These are phyloP conservation scores for Centella asiatica DNA, from an alignment of 129 eudicot species.

Conservation along the genomic window DNA sequence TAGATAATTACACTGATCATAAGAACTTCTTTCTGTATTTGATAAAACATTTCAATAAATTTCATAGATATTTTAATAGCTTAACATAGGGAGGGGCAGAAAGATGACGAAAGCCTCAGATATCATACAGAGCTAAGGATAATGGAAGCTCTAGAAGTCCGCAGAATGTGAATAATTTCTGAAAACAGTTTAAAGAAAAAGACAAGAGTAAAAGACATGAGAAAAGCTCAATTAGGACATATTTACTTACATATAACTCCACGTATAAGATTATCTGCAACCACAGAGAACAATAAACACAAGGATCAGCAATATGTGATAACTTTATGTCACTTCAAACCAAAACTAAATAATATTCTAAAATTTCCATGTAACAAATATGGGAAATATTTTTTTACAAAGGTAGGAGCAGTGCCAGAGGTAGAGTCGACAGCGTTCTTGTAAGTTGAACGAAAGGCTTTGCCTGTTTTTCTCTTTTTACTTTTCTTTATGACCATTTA, in stretches of 20 bases:
- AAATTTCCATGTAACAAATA: neutral
- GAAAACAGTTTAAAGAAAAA: neutral
- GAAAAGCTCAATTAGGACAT: neutral
- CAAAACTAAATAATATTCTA: neutral
- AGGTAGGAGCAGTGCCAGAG: too few relatives aligned
- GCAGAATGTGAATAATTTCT: neutral
- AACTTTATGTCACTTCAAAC: neutral
- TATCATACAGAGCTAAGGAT: too few relatives aligned
- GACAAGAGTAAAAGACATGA: neutral
- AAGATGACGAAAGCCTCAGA: too few relatives aligned
- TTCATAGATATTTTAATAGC: too few relatives aligned
- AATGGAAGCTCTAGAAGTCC: neutral
- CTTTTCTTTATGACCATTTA: too few relatives aligned
- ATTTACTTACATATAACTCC: slow-evolving; percentile 83
- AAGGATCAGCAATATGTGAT: slow-evolving; percentile 16
- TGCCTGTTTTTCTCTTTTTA: too few relatives aligned
- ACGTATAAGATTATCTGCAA: slow-evolving; percentile 80
- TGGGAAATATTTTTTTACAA: neutral
- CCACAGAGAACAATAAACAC: slow-evolving; percentile 10
- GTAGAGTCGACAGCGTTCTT: too few relatives aligned
- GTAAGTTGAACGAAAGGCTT: too few relatives aligned
- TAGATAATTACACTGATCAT: too few relatives aligned
- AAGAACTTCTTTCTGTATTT: too few relatives aligned
- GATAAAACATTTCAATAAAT: too few relatives aligned
- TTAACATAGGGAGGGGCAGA: too few relatives aligned